Percentiles rank a stretch among this genome's conserved stretches.
phyloP scores from a whole-genome alignment of 202 grass and related monocot species.

The Panicum hallii region DNA sequence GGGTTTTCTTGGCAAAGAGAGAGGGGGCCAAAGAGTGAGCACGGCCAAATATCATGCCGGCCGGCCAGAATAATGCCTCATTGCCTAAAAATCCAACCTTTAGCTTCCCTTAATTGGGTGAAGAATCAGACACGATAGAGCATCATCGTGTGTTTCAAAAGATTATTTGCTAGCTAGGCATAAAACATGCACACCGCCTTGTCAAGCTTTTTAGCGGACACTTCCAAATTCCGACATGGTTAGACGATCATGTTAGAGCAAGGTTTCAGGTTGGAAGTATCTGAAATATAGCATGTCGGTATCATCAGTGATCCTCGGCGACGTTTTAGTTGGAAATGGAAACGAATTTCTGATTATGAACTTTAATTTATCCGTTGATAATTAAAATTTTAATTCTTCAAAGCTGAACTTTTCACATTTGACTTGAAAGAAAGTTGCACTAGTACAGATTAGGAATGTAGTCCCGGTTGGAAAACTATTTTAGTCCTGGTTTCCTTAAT shows the following conservation, averaged over 20 bases:
- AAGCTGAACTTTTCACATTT: too few relatives aligned
- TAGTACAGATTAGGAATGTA: too few relatives aligned
- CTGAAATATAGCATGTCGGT: neutral
- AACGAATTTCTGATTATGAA: too few relatives aligned
- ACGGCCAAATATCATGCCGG: neutral
- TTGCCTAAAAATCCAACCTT: slow-evolving; percentile 1
- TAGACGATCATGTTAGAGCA: neutral
- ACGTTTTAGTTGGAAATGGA: neutral
- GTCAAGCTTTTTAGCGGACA: neutral
- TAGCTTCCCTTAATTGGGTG: neutral
- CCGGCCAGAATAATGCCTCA: neutral
- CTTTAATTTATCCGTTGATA: too few relatives aligned
- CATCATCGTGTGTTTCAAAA: neutral
- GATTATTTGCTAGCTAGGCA: neutral
- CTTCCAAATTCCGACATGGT: neutral
- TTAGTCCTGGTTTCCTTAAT: too few relatives aligned
- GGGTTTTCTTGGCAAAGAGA: slow-evolving; percentile 13
- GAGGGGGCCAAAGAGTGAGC: slow-evolving; percentile 7
- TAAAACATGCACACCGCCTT: neutral
- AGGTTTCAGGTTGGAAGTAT: neutral
- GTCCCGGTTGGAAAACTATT: too few relatives aligned
- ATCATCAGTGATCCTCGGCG: neutral
- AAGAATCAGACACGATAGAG: slow-evolving; percentile 1
- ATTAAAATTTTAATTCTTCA: too few relatives aligned
- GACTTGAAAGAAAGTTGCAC: too few relatives aligned